A percentile compares a stretch with the other conserved stretches of the same genome.
phyloP scores from a whole-genome alignment of 768 basidiomycete species.

The Hericium alpestre region DNA sequence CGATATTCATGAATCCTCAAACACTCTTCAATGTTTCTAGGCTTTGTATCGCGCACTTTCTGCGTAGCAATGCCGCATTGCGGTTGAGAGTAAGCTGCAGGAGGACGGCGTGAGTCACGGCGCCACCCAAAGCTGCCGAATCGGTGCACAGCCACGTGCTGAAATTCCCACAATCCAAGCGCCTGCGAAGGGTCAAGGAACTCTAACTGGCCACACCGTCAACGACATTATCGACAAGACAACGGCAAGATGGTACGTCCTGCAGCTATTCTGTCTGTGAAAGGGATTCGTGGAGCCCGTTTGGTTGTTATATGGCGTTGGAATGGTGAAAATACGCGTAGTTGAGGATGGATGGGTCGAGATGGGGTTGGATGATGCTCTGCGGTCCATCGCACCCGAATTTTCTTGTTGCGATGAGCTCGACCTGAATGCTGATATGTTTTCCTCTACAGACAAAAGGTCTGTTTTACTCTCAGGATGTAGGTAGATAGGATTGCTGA shows the following conservation, averaged over 20 bases:
- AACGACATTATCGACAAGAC: conserved; percentile 22
- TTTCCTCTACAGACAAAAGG: conserved; percentile 65
- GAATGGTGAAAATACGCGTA: conserved; percentile 13
- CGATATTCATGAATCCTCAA: not conserved
- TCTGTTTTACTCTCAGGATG: conserved; percentile 21
- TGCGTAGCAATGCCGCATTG: no score
- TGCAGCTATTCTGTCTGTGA: conserved; percentile 9
- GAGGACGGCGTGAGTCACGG: conserved; percentile 5
- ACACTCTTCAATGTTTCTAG: not conserved
- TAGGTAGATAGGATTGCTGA: conserved; percentile 6
- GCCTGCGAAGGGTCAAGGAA: conserved; percentile 1
- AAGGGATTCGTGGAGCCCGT: conserved; percentile 3
- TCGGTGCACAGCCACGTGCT: not conserved
- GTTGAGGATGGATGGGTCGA: conserved; percentile 24
- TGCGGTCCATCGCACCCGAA: conserved; percentile 5
- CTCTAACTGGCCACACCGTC: conserved; percentile 13
- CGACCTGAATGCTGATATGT: conserved; percentile 14
- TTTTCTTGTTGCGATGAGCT: conserved; percentile 3
- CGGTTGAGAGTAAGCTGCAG: no score
- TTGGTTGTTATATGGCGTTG: not conserved
- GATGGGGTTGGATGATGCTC: conserved; percentile 24
- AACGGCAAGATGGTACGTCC: conserved; percentile 38
- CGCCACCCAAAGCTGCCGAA: not conserved
- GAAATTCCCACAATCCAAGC: conserved; percentile 5
- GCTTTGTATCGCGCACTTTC: no score